phyloP scores from a whole-genome alignment of 352 stramenopile species.

The Phytophthora tentaculata region DNA sequence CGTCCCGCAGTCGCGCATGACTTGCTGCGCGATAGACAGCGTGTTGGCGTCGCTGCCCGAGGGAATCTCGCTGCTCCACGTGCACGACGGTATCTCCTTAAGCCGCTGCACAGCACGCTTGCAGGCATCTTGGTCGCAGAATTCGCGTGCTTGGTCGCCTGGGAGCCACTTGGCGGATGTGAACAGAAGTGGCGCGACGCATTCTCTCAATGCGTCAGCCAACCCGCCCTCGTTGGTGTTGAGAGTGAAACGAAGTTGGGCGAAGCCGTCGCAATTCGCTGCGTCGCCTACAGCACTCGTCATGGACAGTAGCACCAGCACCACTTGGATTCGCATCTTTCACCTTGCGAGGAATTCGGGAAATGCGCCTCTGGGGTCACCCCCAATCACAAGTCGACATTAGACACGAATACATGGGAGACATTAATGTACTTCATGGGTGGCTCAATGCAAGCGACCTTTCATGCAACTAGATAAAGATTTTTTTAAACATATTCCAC shows the following conservation, averaged over 20 bases:
- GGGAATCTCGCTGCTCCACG: slow-evolving; percentile 42
- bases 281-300: neutral
- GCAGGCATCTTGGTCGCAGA: slow-evolving; percentile 51
- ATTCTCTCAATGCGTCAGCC: slow-evolving; percentile 22
- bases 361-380: slow-evolving; percentile 16
- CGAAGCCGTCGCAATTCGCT: slow-evolving; percentile 29
- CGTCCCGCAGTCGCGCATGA: slow-evolving; percentile 48
- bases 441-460: neutral
- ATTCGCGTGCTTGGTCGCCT: slow-evolving; percentile 34
- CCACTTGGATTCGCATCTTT: slow-evolving; percentile 18
- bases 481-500: neutral
- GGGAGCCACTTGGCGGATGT: slow-evolving; percentile 42
- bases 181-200: slow-evolving; percentile 46
- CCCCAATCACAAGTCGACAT: neutral
- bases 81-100: slow-evolving; percentile 42
- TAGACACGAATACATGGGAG: too few species aligned
- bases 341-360: slow-evolving; percentile 3
- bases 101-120: slow-evolving; percentile 33
- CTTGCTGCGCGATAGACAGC: slow-evolving; percentile 50
- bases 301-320: slow-evolving; percentile 11
- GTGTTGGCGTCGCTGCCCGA: slow-evolving; percentile 41
- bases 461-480: neutral
- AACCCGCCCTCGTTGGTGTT: slow-evolving; percentile 23
- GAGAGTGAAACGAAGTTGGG: slow-evolving; percentile 32
- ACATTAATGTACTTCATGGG: neutral